A percentile compares a stretch with the other conserved stretches of the same genome.
Evolutionary conservation across 495 filamentous ascomycete genomes (phyloP).

Genomic region (Penicillium ucsense): DNA sequence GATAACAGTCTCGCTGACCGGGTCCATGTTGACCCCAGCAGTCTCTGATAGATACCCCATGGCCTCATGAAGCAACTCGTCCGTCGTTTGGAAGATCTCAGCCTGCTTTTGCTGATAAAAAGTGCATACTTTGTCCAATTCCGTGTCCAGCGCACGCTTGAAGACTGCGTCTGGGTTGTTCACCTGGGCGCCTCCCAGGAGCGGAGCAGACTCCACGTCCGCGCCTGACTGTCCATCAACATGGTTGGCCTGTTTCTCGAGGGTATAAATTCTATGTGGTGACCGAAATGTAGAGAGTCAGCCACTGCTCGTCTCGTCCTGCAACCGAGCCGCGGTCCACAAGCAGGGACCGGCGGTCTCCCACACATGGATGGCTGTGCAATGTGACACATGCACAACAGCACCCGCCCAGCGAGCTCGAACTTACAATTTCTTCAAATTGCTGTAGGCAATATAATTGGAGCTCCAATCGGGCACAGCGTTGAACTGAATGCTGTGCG

Average conservation of each 20-base stretch:
- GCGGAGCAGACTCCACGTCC: constrained; percentile 77
- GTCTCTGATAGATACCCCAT: constrained; percentile 57
- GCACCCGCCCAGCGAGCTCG: no score
- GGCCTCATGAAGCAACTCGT: constrained; percentile 67
- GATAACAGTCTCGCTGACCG: constrained; percentile 39
- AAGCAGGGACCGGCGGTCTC: no score
- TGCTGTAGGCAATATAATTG: constrained; percentile 95
- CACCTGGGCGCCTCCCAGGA: constrained; percentile 48
- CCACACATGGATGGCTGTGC: constrained; percentile 10
- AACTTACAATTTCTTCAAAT: constrained; percentile 93
- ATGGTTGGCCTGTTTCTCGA: constrained; percentile 67
- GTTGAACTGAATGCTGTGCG: constrained; percentile 98
- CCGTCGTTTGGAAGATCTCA: constrained; percentile 73
- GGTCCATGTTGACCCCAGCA: constrained; percentile 45
- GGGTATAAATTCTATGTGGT: constrained; percentile 67
- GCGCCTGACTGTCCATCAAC: constrained; percentile 32
- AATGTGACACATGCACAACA: constrained; percentile 16
- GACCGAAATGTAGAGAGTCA: no score
- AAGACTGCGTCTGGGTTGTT: constrained; percentile 72
- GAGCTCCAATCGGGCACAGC: constrained; percentile 98
- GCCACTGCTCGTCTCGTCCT: no score
- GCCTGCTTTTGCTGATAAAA: constrained; percentile 84
- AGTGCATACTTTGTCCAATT: constrained; percentile 84
- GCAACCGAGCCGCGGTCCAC: no score
- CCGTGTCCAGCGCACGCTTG: constrained; percentile 68